Percentiles rank a stretch among this genome's conserved stretches.
Evolutionary conservation across 169 alveolate genomes (phyloP).

Genomic region (Plasmodium fragile): DNA sequence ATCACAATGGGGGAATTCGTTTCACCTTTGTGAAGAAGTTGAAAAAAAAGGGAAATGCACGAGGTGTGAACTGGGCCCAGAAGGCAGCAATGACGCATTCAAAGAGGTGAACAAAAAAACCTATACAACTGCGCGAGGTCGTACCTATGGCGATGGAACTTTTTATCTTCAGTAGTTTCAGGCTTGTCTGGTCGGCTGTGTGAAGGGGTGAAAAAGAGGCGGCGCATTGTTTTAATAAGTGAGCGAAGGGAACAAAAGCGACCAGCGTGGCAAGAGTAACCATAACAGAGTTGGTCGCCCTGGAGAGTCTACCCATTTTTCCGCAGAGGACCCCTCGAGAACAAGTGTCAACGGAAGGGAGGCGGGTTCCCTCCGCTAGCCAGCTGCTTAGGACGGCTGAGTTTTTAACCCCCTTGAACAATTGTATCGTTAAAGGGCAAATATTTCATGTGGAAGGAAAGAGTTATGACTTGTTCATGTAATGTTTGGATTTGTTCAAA

Average conservation of each 20-base stretch:
- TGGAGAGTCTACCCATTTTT: neutral
- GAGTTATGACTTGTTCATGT: neutral
- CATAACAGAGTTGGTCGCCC: neutral
- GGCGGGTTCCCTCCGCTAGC: neutral
- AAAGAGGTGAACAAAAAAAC: neutral
- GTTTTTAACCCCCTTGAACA: neutral
- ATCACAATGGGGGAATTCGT: neutral
- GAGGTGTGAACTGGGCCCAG: neutral
- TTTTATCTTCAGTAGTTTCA: conserved; percentile 23
- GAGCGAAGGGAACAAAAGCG: neutral
- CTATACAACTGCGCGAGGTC: neutral
- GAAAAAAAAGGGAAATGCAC: neutral
- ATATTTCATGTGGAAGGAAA: neutral
- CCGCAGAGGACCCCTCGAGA: neutral
- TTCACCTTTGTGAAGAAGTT: neutral
- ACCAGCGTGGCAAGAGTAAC: neutral
- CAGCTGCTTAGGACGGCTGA: neutral
- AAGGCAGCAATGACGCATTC: neutral
- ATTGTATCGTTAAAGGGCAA: neutral
- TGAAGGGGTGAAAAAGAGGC: neutral
- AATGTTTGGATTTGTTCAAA: neutral
- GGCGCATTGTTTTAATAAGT: too few species aligned
- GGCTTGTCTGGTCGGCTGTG: neutral
- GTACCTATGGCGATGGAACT: conserved; percentile 28
- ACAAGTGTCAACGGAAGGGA: neutral